A percentile compares a stretch with the other conserved stretches of the same genome.
Evolutionary conservation across 305 asterid species (phyloP).

Genomic region (Fraxinus angustifolia): DNA sequence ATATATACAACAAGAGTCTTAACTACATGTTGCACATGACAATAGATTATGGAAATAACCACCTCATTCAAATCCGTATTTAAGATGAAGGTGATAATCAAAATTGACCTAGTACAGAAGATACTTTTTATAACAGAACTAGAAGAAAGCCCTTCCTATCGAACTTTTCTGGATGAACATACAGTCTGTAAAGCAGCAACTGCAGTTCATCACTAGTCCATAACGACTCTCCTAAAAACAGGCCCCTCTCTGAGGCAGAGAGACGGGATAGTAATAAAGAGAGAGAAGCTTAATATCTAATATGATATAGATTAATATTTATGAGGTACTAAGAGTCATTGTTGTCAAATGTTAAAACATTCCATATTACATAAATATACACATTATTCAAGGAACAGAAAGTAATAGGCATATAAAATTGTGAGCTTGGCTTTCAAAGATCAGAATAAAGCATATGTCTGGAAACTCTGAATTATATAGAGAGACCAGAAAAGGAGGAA

Average conservation of each 20-base stretch:
- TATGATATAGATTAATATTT: background rate
- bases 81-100: background rate
- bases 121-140: background rate
- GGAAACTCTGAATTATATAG: background rate
- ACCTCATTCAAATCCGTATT: background rate
- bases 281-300: background rate
- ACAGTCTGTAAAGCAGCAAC: background rate
- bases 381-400: background rate
- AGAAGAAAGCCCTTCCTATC: background rate
- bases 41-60: background rate
- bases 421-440: background rate
- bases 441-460: background rate
- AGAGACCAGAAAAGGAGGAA: slow-evolving; percentile 3
- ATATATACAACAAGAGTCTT: background rate
- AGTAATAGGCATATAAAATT: background rate
- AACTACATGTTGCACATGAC: background rate
- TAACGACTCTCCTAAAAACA: background rate
- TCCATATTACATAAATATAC: background rate
- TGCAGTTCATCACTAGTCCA: background rate
- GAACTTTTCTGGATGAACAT: background rate
- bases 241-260: background rate
- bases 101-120: background rate
- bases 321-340: background rate
- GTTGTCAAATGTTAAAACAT: background rate
- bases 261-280: background rate